phyloP scores from a whole-genome alignment of 2,329 filamentous ascomycete genomes.

The Botrytis tulipae region DNA sequence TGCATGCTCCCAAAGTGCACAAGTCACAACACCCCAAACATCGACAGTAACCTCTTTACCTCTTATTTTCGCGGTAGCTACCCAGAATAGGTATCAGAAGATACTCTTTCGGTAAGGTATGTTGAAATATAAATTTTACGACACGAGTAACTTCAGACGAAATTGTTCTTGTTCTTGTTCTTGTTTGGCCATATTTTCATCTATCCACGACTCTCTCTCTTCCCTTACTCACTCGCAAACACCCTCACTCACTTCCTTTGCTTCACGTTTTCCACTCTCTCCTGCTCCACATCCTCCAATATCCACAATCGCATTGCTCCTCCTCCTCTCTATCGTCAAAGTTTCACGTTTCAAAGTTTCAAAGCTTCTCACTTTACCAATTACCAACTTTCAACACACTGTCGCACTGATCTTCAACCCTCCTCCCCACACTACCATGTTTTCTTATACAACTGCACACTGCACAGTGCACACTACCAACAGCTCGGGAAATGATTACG shows the following conservation, averaged over 20 bases:
- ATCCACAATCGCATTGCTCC: neutral
- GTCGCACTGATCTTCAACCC: conserved; percentile 15
- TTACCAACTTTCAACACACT: conserved; percentile 1
- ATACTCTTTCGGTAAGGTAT: conserved; percentile 13
- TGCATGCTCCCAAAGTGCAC: neutral
- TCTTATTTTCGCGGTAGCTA: neutral
- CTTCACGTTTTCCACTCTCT: neutral
- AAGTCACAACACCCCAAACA: neutral
- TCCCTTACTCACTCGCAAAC: no score
- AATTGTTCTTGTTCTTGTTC: neutral
- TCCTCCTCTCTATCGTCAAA: neutral
- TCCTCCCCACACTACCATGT: conserved; percentile 1
- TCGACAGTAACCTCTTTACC: neutral
- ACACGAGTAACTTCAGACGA: neutral
- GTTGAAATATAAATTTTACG: neutral
- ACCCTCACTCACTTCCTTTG: neutral
- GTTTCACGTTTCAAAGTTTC: neutral
- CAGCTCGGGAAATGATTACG: conserved; percentile 13
- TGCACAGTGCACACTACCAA: conserved; percentile 2
- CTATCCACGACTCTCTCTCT: neutral
- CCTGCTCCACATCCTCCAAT: neutral
- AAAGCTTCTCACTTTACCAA: neutral
- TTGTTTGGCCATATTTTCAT: neutral
- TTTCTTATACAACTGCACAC: neutral
- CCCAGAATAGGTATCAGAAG: neutral